phyloP scores from a whole-genome alignment of 2,329 filamentous ascomycete genomes.

The Penicillium sp. region DNA sequence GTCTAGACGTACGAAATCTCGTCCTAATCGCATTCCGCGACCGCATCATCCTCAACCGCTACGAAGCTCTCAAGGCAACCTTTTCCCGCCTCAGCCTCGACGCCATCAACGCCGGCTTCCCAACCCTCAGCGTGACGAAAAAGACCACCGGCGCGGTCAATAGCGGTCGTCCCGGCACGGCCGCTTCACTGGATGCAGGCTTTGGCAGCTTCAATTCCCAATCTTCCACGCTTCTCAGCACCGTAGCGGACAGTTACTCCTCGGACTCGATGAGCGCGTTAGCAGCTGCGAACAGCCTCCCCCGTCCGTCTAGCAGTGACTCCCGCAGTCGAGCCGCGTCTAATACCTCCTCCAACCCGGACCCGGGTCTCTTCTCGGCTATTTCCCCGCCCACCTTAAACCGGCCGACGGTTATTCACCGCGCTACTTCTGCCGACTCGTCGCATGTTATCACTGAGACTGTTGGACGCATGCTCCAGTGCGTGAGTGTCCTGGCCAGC shows the following conservation, averaged over 20 bases:
- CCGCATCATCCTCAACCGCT: constrained; percentile 82
- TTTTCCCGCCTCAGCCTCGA: constrained; percentile 90
- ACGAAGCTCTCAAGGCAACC: constrained; percentile 84
- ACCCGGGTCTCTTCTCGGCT: constrained; percentile 49
- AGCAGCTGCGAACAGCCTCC: constrained; percentile 4
- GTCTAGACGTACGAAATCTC: constrained; percentile 84
- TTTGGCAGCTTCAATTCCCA: constrained; percentile 81
- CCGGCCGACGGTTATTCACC: constrained; percentile 40
- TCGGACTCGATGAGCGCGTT: constrained; percentile 54
- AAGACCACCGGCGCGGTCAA: constrained; percentile 47
- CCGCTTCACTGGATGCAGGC: constrained; percentile 73
- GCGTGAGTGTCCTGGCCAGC: constrained; percentile 84
- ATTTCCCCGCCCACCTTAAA: constrained; percentile 39
- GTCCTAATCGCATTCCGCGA: constrained; percentile 89
- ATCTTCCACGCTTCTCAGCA: constrained; percentile 77
- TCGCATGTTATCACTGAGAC: constrained; percentile 86
- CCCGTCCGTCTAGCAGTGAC: constrained; percentile 25
- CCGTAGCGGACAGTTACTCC: constrained; percentile 56
- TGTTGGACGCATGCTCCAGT: constrained; percentile 94
- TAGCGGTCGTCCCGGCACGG: constrained; percentile 68
- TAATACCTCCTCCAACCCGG: constrained; percentile 69
- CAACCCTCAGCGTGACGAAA: constrained; percentile 44
- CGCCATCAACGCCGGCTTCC: constrained; percentile 63
- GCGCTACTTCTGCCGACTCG: constrained; percentile 42
- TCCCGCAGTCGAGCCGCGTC: constrained; percentile 77